A percentile compares a stretch with the other conserved stretches of the same genome.
phyloP scores from a whole-genome alignment of 257 asterid genomes.

The Nicotiana obtusifolia region DNA sequence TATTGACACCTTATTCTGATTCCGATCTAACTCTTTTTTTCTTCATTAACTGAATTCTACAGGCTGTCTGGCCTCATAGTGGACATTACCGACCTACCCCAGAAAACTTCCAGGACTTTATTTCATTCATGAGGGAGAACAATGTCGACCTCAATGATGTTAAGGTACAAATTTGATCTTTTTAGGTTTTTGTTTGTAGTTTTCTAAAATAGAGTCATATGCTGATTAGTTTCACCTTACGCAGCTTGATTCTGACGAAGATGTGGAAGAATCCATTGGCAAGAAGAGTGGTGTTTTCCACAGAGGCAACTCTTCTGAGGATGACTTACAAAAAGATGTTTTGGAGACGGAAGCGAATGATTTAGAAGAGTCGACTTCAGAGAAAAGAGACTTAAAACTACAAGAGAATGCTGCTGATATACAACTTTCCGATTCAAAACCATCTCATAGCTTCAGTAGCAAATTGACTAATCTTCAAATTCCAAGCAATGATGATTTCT shows the following conservation, averaged over 20 bases:
- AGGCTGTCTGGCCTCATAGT: constrained; percentile 99
- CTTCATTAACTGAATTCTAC: constrained; percentile 9
- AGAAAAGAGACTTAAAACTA: constrained; percentile 21
- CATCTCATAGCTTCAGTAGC: constrained; percentile 18
- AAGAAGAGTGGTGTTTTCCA: constrained; percentile 30
- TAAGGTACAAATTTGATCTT: constrained; percentile 39
- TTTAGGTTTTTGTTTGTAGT: not conserved
- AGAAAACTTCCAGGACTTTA: constrained; percentile 73
- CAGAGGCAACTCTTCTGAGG: constrained; percentile 63
- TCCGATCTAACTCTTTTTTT: not conserved
- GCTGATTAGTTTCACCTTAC: constrained; percentile 12
- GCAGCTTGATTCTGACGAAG: constrained; percentile 63
- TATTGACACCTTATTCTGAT: not conserved
- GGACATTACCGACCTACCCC: constrained; percentile 91
- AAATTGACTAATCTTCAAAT: constrained; percentile 46
- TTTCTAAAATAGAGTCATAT: not conserved
- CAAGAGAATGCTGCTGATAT: constrained; percentile 15
- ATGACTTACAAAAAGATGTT: constrained; percentile 39
- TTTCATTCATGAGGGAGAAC: constrained; percentile 58
- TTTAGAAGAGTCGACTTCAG: constrained; percentile 11
- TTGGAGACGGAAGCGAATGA: constrained; percentile 30
- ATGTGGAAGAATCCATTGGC: constrained; percentile 42
- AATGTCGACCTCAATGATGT: constrained; percentile 62
- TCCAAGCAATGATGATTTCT: constrained; percentile 45
- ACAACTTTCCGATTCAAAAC: constrained; percentile 18